A percentile compares a stretch with the other conserved stretches of the same genome.
phyloP scores from a whole-genome alignment of 441 rosid species.

The Eutrema salsugineum region DNA sequence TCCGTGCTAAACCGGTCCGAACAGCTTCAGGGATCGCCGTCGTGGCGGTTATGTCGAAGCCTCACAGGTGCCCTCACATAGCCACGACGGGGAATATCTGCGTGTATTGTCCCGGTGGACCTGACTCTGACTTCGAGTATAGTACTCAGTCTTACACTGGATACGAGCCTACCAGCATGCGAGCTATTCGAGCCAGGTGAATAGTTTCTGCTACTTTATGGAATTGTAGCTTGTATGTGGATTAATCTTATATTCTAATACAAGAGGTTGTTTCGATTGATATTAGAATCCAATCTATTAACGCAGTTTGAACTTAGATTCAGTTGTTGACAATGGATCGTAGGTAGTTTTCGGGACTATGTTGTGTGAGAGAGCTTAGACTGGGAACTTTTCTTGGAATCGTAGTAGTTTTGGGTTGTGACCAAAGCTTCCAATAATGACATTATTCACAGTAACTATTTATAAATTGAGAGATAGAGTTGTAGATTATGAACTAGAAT shows the following conservation, averaged over 20 bases:
- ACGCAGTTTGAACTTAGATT: neutral
- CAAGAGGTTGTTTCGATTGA: neutral
- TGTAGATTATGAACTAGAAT: neutral
- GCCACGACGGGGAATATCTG: slow-evolving; percentile 99
- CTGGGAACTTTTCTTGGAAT: neutral
- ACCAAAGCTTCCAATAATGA: neutral
- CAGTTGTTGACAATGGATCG: neutral
- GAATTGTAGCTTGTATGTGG: too few species aligned
- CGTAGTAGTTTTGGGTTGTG: neutral
- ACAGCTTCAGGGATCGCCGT: slow-evolving; percentile 98
- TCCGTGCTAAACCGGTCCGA: slow-evolving; percentile 95
- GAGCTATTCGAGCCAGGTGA: slow-evolving; percentile 98
- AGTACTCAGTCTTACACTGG: slow-evolving; percentile 99
- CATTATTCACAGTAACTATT: neutral
- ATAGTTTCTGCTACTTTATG: too few species aligned
- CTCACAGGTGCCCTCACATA: slow-evolving; percentile 96
- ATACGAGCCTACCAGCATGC: slow-evolving; percentile 98
- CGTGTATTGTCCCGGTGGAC: slow-evolving; percentile 98
- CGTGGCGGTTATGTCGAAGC: slow-evolving; percentile 99
- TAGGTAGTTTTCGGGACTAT: neutral
- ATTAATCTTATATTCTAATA: neutral
- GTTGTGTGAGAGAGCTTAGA: neutral
- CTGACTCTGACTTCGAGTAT: slow-evolving; percentile 98
- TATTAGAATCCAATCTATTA: neutral
- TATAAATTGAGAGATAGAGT: neutral